phyloP scores from a whole-genome alignment of 805 yeast species.

The Candida schatavii region DNA sequence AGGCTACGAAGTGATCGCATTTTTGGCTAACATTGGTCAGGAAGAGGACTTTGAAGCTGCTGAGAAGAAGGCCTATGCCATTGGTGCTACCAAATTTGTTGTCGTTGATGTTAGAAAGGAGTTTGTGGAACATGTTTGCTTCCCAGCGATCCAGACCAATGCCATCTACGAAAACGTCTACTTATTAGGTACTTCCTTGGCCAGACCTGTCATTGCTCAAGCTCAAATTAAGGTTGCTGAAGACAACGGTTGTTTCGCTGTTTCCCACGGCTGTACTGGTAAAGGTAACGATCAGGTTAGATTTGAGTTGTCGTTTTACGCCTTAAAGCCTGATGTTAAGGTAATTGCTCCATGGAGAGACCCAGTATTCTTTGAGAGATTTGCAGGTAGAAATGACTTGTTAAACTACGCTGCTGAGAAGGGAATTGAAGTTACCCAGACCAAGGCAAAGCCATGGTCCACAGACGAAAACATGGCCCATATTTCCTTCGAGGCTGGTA shows the following conservation, averaged over 20 bases:
- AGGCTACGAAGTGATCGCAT: slow-evolving; percentile 97
- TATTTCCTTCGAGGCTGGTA: slow-evolving; percentile 99
- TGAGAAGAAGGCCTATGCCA: slow-evolving; percentile 89
- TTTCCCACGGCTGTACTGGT: slow-evolving; percentile 99
- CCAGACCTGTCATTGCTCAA: slow-evolving; percentile 98
- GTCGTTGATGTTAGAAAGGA: slow-evolving; percentile 93
- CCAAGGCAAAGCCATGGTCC: slow-evolving; percentile 99
- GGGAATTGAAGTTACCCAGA: slow-evolving; percentile 92
- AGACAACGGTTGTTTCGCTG: slow-evolving; percentile 97
- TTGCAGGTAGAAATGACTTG: slow-evolving; percentile 96
- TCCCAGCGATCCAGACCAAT: slow-evolving; percentile 96
- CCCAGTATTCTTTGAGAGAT: slow-evolving; percentile 89
- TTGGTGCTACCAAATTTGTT: slow-evolving; percentile 96
- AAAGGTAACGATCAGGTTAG: slow-evolving; percentile 99
- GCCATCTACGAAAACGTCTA: slow-evolving; percentile 98
- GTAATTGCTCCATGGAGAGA: slow-evolving; percentile 99
- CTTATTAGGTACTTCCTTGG: slow-evolving; percentile 93
- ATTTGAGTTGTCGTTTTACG: slow-evolving; percentile 95
- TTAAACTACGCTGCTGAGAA: slow-evolving; percentile 91
- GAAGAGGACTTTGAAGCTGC: slow-evolving; percentile 99
- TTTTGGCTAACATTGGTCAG: slow-evolving; percentile 98
- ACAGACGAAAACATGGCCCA: slow-evolving; percentile 99
- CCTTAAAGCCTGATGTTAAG: slow-evolving; percentile 93
- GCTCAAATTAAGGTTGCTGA: slow-evolving; percentile 98
- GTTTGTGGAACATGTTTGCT: slow-evolving; percentile 87